Evolutionary conservation across 805 yeast species (phyloP).

Genomic region (Yarrowia keelungensis): DNA sequence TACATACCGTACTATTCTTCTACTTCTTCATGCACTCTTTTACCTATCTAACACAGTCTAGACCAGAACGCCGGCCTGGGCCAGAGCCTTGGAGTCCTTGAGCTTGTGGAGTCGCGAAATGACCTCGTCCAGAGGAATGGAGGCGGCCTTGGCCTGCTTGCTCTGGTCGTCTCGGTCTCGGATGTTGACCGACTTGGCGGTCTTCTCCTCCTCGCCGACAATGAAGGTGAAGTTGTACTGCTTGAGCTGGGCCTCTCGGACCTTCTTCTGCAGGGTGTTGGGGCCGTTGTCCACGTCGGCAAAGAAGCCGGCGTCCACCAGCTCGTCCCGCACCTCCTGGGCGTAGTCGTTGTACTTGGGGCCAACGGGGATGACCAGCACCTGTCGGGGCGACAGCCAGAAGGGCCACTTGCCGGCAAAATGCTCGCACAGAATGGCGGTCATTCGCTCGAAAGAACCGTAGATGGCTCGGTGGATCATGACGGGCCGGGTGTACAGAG

Average conservation of each 20-base stretch:
- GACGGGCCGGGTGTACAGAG: slow-evolving; percentile 77
- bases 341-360: slow-evolving; percentile 93
- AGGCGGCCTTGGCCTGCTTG: slow-evolving; percentile 87
- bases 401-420: slow-evolving; percentile 99
- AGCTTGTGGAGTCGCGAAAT: slow-evolving; percentile 70
- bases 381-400: slow-evolving; percentile 99
- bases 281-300: slow-evolving; percentile 94
- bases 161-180: slow-evolving; percentile 93
- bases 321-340: slow-evolving; percentile 71
- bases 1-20: too few relatives aligned
- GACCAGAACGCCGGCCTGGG: slow-evolving; percentile 26
- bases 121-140: slow-evolving; percentile 74
- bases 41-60: background rate
- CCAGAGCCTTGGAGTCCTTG: slow-evolving; percentile 59
- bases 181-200: slow-evolving; percentile 80
- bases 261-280: slow-evolving; percentile 97
- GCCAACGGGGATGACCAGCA: slow-evolving; percentile 95
- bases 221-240: slow-evolving; percentile 95
- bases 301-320: slow-evolving; percentile 73
- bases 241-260: slow-evolving; percentile 93
- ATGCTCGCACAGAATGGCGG: slow-evolving; percentile 97
- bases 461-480: slow-evolving; percentile 99
- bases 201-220: slow-evolving; percentile 95
- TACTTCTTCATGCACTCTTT: too few relatives aligned
- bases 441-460: slow-evolving; percentile 99